phyloP scores from a whole-genome alignment of 108 stramenopile genomes.

The Pseudonitzschia delicatissima region DNA sequence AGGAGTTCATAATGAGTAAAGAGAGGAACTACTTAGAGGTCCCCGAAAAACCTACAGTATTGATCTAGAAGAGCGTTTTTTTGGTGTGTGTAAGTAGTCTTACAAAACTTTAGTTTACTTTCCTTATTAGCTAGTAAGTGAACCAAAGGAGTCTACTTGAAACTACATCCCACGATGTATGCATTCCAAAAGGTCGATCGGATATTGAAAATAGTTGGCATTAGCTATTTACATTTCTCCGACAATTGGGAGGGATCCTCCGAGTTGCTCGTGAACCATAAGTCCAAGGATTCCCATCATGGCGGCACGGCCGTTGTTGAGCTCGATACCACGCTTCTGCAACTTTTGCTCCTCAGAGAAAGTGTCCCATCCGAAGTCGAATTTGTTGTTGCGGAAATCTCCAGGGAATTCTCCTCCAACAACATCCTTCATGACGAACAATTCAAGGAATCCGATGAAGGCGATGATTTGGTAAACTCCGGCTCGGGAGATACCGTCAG shows the following conservation, averaged over 20 bases:
- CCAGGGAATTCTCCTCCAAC: slow-evolving; percentile 53
- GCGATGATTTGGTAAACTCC: slow-evolving; percentile 57
- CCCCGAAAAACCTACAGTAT: no score
- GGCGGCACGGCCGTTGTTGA: slow-evolving; percentile 89
- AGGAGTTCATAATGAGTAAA: no score
- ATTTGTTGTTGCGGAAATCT: slow-evolving; percentile 74
- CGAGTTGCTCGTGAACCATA: slow-evolving; percentile 60
- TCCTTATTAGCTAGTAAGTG: not conserved
- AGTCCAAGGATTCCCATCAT: slow-evolving; percentile 64
- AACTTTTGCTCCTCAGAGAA: slow-evolving; percentile 58
- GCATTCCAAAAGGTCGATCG: not conserved
- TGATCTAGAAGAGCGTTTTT: no score
- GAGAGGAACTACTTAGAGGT: no score
- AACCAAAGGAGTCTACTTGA: not conserved
- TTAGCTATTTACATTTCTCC: slow-evolving; percentile 41
- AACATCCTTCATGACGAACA: slow-evolving; percentile 56
- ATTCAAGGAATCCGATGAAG: slow-evolving; percentile 64
- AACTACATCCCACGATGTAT: not conserved
- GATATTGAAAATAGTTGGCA: not conserved
- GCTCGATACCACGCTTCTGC: slow-evolving; percentile 74
- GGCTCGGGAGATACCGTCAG: slow-evolving; percentile 50
- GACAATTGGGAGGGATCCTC: slow-evolving; percentile 57
- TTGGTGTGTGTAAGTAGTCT: not conserved
- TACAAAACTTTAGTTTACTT: slow-evolving; percentile 4
- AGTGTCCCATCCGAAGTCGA: slow-evolving; percentile 70